These are phyloP conservation scores for Cryptosporidium bovis DNA, from an alignment of 169 alveolate species.

Conservation along the genomic window DNA sequence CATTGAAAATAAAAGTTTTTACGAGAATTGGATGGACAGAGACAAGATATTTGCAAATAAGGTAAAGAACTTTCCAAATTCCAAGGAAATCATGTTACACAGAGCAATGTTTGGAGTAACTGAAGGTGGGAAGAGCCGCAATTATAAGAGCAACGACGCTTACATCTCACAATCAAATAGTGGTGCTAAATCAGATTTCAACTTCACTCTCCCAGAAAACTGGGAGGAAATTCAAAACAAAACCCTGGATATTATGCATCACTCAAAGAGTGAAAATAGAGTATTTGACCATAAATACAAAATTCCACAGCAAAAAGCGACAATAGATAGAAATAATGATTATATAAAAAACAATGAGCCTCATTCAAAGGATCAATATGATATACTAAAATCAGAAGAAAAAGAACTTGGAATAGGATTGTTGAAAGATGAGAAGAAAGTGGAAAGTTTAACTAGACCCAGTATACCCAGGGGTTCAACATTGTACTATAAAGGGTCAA, in stretches of 20 bases:
- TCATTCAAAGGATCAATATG: neutral
- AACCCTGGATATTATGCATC: neutral
- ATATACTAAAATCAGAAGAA: constrained; percentile 8
- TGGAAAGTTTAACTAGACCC: neutral
- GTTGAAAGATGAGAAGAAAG: neutral
- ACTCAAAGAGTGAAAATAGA: neutral
- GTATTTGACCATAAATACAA: neutral
- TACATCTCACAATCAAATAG: too few species aligned
- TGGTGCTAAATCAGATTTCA: too few species aligned
- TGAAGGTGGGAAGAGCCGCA: neutral
- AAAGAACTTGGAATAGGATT: neutral
- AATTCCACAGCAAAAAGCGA: constrained; percentile 14
- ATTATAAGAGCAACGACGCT: neutral
- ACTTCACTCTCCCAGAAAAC: too few species aligned
- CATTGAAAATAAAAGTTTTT: constrained; percentile 32
- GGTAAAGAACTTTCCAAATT: neutral
- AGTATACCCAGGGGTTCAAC: too few species aligned
- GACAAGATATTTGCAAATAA: neutral
- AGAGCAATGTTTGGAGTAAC: neutral
- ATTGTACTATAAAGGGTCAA: too few species aligned
- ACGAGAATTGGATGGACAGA: constrained; percentile 12
- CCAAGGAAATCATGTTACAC: neutral
- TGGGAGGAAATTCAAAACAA: too few species aligned
- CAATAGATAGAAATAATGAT: neutral
- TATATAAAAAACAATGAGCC: neutral